Base-by-base conservation (phyloP, 208 protist genomes). In the Acanthamoeba polyphaga region DNA sequence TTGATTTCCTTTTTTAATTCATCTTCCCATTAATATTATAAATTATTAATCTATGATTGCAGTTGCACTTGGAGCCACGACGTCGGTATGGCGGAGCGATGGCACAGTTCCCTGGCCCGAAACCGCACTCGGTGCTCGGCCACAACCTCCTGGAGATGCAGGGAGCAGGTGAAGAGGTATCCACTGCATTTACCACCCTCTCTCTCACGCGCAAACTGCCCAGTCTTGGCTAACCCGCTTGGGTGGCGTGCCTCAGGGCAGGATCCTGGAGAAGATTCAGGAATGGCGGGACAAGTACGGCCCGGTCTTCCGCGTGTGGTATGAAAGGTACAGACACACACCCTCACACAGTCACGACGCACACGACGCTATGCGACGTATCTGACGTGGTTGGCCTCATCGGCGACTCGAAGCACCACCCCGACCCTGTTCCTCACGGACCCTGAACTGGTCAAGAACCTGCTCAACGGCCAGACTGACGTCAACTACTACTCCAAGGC, bases 71-170 rank as follows among this genome's bases (percentile, higher is more conserved):
- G 72, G 43, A 38, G 72, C 72, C 72, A 29, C 22, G 72, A 17
- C 72, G 43, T 27, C n/a, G 32, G 12, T 80, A 80, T 27, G 72
- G 32, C 12, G 43, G 34, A 12, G 43, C 43, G 17, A 80, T 80
- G 72, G 72, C 72, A 15, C 72, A 80, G 72, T 80, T 80, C 22
- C 72, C 72, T 9, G 72, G 72, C 19, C 72, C 72, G 19, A 80
- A 80, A 29, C 72, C 72, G n/a, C 72, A 80, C 43, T 38, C 72
- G 32, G n/a, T 80, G 32, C 72, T 80, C 3, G 72, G 72, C 32
- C 72, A 80, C 72, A 80, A 80, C 72, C 72, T 80, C 19, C 72
- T 80, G 12, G 72, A 80, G 72, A 51, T 80, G 72, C 34, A 38
- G 72, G 72, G 72, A 27, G 72, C 72, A 22, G 72, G 72, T 27